Evolutionary conservation across 208 protist species (phyloP), one percentile per base, ranked within the genome.

Genomic region (Leishmania martiniquensis): DNA sequence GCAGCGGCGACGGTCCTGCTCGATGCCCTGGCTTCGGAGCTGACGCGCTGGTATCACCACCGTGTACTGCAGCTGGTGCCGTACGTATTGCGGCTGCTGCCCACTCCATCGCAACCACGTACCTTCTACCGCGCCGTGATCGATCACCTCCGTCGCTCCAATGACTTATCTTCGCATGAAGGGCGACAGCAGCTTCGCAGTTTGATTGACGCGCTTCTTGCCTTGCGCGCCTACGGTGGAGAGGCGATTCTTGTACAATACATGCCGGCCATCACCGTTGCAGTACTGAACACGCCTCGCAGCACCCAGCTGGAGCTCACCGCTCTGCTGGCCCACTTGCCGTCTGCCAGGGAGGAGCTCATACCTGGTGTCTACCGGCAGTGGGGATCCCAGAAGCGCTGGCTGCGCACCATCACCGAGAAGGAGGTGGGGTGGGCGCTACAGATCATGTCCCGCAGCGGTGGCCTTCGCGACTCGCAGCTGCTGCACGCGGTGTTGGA

Each of bases 191-290:
- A 65, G 75, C 84, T 88, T 74, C 77, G 87, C 32, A 79, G 78
- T 49, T 74, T 94, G 37, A 81, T 86, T 1, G 83, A 85, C 20
- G 87, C 85, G 20, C 78, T 96, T 78, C 73, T 92, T 22, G 81
- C 87, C 7, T 80, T 96, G n/a, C 76, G 78, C 1, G 34, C 78
- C 22, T 88, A 94, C 69, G 93, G 91, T 13, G 93, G 93, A 4
- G 82, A 80, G 42, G 82, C 81, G 15, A 73, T 92, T 45, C 80
- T 95, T 9, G 78, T 86, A 10, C 80, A 92, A 75, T 86, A 97
- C 83, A 86, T 97, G 79, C 82, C 91, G 25, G 85, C 85, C 29
- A 77, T 97, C 62, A 83, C 90, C 22, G 78, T 93, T 9, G 89
- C 83, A 0, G 86, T 89, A 10, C 77, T 88, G 60, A 89, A 91